Percentiles rank a stretch among this genome's conserved stretches.
These are phyloP conservation scores for Pseudogymnoascus sp. DNA, from an alignment of 2,329 filamentous ascomycete genomes.

Conservation along the genomic window DNA sequence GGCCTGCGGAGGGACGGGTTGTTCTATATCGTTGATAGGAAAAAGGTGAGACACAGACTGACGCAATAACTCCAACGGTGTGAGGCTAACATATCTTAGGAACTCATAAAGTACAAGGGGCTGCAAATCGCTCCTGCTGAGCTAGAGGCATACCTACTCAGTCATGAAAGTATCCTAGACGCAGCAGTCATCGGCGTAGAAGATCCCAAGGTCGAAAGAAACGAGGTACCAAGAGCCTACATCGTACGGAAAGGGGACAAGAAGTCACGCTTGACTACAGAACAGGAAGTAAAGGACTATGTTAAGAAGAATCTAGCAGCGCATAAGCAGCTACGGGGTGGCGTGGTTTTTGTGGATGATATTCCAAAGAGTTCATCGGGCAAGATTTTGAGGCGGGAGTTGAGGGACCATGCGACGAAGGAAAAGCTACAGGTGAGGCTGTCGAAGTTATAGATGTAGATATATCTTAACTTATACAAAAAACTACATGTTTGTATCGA, in stretches of 20 bases:
- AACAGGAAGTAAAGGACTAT: slow-evolving; percentile 28
- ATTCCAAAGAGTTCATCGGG: slow-evolving; percentile 35
- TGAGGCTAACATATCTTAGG: slow-evolving; percentile 26
- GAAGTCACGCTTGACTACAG: slow-evolving; percentile 24
- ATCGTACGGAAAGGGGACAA: slow-evolving; percentile 32
- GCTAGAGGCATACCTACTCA: slow-evolving; percentile 38
- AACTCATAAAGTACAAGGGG: slow-evolving; percentile 45
- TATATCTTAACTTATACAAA: background rate
- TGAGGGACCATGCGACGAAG: slow-evolving; percentile 27
- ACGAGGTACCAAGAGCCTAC: slow-evolving; percentile 34
- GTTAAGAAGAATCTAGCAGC: slow-evolving; percentile 26
- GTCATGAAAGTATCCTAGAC: slow-evolving; percentile 36
- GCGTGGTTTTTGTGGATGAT: slow-evolving; percentile 30
- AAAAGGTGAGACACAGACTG: slow-evolving; percentile 47
- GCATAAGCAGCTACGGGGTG: slow-evolving; percentile 32
- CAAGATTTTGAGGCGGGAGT: slow-evolving; percentile 31
- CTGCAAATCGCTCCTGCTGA: slow-evolving; percentile 44
- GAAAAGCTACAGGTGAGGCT: slow-evolving; percentile 12
- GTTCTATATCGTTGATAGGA: slow-evolving; percentile 59
- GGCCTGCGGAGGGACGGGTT: slow-evolving; percentile 35
- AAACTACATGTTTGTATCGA: background rate
- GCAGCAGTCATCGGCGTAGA: slow-evolving; percentile 40
- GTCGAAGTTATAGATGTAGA: background rate
- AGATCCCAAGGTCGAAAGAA: slow-evolving; percentile 31
- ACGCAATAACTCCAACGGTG: background rate